phyloP scores from a whole-genome alignment of 495 filamentous ascomycete genomes.

The Aspergillus conjunctus region DNA sequence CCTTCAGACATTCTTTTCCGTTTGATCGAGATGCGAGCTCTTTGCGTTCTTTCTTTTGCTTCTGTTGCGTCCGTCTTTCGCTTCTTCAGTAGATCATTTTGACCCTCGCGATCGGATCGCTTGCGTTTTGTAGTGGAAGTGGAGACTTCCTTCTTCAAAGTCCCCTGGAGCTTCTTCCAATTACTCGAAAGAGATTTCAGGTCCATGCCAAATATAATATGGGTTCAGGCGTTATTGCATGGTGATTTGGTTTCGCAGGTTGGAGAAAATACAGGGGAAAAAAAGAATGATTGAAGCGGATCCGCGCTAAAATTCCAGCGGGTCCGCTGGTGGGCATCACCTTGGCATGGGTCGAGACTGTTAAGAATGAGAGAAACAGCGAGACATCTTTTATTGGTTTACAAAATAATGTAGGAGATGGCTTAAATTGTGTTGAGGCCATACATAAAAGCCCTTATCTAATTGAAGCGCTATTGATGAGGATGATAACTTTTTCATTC shows the following conservation, averaged over 20 bases:
- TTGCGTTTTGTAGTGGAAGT: conserved; percentile 41
- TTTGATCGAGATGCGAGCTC: conserved; percentile 22
- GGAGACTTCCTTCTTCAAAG: conserved; percentile 54
- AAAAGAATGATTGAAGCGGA: conserved; percentile 23
- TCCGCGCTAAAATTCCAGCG: conserved; percentile 25
- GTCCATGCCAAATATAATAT: conserved; percentile 42
- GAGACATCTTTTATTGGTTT: too few species aligned
- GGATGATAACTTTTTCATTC: conserved; percentile 14
- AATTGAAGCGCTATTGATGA: not conserved
- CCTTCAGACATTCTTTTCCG: conserved; percentile 40
- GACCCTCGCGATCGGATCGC: conserved; percentile 37
- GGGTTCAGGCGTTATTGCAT: conserved; percentile 20
- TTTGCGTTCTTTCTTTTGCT: conserved; percentile 27
- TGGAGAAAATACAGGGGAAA: conserved; percentile 1
- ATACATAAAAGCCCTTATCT: conserved; percentile 10
- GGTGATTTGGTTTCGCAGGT: conserved; percentile 9
- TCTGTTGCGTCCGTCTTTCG: conserved; percentile 35
- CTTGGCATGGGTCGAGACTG: not conserved
- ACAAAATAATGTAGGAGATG: too few species aligned
- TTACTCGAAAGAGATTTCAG: conserved; percentile 57
- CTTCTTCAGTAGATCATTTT: conserved; percentile 42
- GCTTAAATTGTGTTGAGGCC: not conserved
- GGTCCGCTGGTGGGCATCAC: conserved; percentile 15
- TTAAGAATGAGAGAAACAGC: not conserved
- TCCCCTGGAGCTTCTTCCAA: conserved; percentile 75